Evolutionary conservation across 2,329 filamentous ascomycete genomes (phyloP).

Genomic region (Paracoccidioides lutzii): DNA sequence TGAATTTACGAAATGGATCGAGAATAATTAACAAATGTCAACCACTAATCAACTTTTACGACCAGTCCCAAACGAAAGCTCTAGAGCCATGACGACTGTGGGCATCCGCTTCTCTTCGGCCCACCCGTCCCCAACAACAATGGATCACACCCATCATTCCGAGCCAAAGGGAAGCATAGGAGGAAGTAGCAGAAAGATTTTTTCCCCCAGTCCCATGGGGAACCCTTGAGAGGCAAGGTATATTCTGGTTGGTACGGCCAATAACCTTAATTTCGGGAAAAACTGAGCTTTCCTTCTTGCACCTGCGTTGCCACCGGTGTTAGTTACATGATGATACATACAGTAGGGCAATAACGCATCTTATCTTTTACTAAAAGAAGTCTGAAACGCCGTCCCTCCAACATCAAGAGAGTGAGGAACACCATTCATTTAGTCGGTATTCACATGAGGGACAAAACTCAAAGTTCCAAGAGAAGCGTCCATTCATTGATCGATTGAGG

Average conservation of each 20-base stretch:
- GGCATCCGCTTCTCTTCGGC: not conserved
- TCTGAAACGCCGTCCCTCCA: too few species aligned
- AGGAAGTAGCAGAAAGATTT: not conserved
- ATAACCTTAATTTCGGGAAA: not conserved
- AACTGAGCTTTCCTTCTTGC: too few species aligned
- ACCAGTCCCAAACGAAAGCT: not conserved
- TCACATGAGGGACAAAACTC: too few species aligned
- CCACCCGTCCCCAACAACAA: not conserved
- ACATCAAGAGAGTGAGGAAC: too few species aligned
- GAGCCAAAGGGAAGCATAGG: not conserved
- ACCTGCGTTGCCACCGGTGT: too few species aligned
- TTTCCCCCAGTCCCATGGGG: not conserved
- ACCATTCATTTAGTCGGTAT: too few species aligned
- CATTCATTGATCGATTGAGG: too few species aligned
- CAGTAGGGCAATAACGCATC: too few species aligned
- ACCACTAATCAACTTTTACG: not conserved
- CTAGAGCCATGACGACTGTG: not conserved
- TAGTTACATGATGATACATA: too few species aligned
- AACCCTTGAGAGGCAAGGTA: not conserved
- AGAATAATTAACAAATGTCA: not conserved
- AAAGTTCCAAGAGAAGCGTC: too few species aligned
- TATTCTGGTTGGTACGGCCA: not conserved
- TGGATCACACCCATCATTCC: not conserved
- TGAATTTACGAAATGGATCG: not conserved
- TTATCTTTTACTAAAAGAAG: too few species aligned